Conservation (phyloP, 73 alveolate genomes). For the Blepharisma stoltei region DNA sequence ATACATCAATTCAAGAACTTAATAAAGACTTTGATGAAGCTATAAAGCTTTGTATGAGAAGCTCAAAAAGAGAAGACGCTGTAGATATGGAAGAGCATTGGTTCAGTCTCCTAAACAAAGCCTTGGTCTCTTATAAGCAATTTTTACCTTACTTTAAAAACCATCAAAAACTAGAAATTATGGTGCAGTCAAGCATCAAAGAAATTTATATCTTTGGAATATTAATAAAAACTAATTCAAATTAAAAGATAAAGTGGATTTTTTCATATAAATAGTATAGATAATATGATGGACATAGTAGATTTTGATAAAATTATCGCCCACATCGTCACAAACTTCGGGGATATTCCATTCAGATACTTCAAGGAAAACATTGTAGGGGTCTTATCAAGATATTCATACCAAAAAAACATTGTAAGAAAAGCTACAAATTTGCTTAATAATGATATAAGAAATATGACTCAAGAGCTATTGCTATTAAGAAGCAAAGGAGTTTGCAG, state of each 20-base stretch:
- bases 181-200: not conserved
- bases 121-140: not conserved
- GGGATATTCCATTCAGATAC: conserved; percentile 9
- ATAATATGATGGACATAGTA: conserved; percentile 17
- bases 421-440: conserved; percentile 17
- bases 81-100: conserved; percentile 24
- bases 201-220: too few relatives aligned
- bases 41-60: conserved; percentile 21
- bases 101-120: conserved; percentile 10
- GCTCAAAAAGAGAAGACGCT: conserved; percentile 1
- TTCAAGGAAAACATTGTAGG: conserved; percentile 23
- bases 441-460: conserved; percentile 24
- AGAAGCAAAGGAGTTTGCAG: conserved; percentile 19
- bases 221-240: too few relatives aligned
- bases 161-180: not conserved
- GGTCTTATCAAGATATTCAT: conserved; percentile 19
- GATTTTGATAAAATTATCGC: conserved; percentile 22
- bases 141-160: not conserved
- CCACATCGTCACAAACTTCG: not conserved
- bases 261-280: too few relatives aligned
- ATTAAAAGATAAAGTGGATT: too few relatives aligned
- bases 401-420: conserved; percentile 18
- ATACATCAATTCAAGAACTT: not conserved
- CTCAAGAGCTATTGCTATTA: not conserved
- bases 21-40: conserved; percentile 19